Conservation (phyloP, 768 basidiomycete genomes). For the Psilocybe subaeruginosa region DNA sequence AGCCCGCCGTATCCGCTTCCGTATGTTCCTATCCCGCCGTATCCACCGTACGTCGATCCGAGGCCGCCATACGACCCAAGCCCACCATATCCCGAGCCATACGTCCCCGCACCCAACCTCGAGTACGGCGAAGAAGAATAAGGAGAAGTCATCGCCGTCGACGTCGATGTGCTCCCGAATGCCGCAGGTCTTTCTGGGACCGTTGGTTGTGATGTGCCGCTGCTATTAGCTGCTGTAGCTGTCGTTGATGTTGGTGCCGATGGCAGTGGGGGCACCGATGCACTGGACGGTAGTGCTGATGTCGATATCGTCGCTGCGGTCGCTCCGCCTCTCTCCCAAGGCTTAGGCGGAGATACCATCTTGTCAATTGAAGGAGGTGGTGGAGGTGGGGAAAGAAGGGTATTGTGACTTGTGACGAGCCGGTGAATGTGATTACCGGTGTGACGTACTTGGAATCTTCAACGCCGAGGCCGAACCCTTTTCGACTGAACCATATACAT, state of each 20-base stretch:
- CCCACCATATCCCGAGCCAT: slow-evolving; percentile 16
- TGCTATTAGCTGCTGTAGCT: slow-evolving; percentile 27
- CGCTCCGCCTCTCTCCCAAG: slow-evolving; percentile 74
- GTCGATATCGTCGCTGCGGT: slow-evolving; percentile 22
- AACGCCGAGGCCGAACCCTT: too few species aligned
- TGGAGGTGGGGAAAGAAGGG: neutral
- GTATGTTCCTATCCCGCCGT: slow-evolving; percentile 25
- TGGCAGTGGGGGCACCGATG: slow-evolving; percentile 26
- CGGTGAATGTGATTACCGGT: slow-evolving; percentile 8
- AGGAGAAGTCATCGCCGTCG: slow-evolving; percentile 34
- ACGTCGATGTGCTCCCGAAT: slow-evolving; percentile 41
- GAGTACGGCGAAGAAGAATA: slow-evolving; percentile 51
- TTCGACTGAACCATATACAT: too few species aligned
- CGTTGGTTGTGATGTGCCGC: slow-evolving; percentile 33
- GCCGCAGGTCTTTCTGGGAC: slow-evolving; percentile 69
- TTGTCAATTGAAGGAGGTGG: neutral
- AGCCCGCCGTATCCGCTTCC: slow-evolving; percentile 21
- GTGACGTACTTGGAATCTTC: neutral
- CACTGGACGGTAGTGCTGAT: too few species aligned
- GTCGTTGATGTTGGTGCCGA: slow-evolving; percentile 22
- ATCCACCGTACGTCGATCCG: slow-evolving; percentile 34
- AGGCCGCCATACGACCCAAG: slow-evolving; percentile 21
- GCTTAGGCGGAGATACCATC: slow-evolving; percentile 89
- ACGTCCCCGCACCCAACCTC: slow-evolving; percentile 27
- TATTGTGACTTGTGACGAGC: slow-evolving; percentile 4